Evolutionary conservation across 2,329 filamentous ascomycete species (phyloP), one percentile per base, ranked within the genome.

Genomic region (Paraconiothyrium brasiliense): DNA sequence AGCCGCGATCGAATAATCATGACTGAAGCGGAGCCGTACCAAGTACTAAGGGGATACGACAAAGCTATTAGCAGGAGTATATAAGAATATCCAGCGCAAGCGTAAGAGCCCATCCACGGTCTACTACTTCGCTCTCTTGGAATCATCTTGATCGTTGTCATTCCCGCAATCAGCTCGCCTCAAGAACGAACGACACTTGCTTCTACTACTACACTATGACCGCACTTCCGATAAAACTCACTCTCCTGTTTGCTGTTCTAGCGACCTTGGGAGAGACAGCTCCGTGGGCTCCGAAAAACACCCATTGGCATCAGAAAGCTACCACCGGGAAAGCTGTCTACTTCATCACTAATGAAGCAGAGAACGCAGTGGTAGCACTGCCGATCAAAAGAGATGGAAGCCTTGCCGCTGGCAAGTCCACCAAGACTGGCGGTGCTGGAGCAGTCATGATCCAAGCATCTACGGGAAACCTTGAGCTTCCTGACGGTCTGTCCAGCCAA

Each of bases 401-500:
- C 10, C 76, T 89, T 0, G 79, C 76, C 0, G 71, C 72, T 3
- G 83, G 81, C 0, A 76, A 74, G 1, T 69, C 78, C 1, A 84
- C 80, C 0, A 46, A 74, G 0, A 86, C 85, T 1, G 82, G 83
- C 0, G 85, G 85, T 14, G 68, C 68, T 0, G 85, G 85, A 1
- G 71, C 79, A 1, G 79, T 71, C 43, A 69, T 76, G 11, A 72
- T 85, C 34, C 71, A 82, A 58, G 76, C 71, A 32, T 54, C 63
- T 0, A 80, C 22, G 71, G 59, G 56, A 2, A 1, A 80, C 78
- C 24, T 80, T 0, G 81, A 81, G 1, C 77, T 69, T 0, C 81
- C 84, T 0, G 87, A 89, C 71, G 78, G 83, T 0, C 73, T 89
- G 13, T 76, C 83, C 24, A 80, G 79, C 41, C 86, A 89, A 67